Evolutionary conservation across 1,139 yeast genomes (phyloP), one percentile per base, ranked within the genome.

Genomic region (Suhomyces maxii): DNA sequence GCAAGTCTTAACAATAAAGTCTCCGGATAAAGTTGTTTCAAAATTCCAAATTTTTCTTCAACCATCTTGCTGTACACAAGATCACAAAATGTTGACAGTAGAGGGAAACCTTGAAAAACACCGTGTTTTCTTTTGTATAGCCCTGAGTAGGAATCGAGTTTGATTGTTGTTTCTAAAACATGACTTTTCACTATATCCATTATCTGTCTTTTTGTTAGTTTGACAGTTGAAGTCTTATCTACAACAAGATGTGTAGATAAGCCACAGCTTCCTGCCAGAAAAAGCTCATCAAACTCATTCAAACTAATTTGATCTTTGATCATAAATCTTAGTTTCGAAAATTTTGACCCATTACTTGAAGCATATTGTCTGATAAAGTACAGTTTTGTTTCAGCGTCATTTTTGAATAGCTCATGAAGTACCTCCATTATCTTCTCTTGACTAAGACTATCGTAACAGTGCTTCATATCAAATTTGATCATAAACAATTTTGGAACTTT

Each of bases 91-190:
- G 83, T 69, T 1, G 89, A 78, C 53, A 96, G 95, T 12, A 91
- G 65, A 1, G 86, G 82, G 7, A 89, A 82, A 0, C 99, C 99
- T 65, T 93, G 99, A 44, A 87, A 93, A 0, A 93, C 77, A 0
- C 99, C 99, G 9, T 71, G 65, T 36, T 67, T 76, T 48, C 96
- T 71, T 26, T 64, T 62, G 50, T 53, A 72, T 8, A 57, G 9
- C n/a, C 31, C 31, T 11, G 31, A 18, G 23, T 18, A 18, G 3
- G 23, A 28, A 28, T 28, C 31, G 9, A 28, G 11, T 4, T 11
- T 28, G 31, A 28, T 28, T 1, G 9, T 28, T 28, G 31, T 28
- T 9, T 28, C 11, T 9, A 9, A 7, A 28, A 28, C 31, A 7
- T 28, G 31, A 11, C 31, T 28, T 11, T 28, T 11, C 9, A 28